phyloP scores from a whole-genome alignment of 1,139 yeast genomes.

The Blastobotrys ciferrii region DNA sequence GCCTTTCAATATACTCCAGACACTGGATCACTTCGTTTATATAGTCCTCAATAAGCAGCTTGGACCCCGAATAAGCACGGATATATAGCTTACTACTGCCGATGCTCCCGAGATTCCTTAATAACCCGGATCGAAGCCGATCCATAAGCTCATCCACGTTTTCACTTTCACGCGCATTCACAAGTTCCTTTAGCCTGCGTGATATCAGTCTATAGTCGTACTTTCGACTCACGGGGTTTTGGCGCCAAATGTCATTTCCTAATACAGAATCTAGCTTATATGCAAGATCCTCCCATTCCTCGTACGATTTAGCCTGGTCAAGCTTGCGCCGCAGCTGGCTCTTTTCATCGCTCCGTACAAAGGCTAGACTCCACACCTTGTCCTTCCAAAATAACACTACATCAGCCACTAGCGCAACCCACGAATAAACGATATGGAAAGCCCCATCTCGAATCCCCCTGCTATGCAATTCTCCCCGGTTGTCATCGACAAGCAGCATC shows the following conservation, averaged over 20 bases:
- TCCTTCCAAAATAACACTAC: slow-evolving; percentile 31
- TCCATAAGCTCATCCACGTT: slow-evolving; percentile 63
- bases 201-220: slow-evolving; percentile 83
- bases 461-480: not conserved
- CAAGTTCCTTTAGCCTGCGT: slow-evolving; percentile 63
- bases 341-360: slow-evolving; percentile 21
- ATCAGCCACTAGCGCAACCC: slow-evolving; percentile 28
- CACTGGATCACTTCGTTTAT: slow-evolving; percentile 72
- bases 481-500: not conserved
- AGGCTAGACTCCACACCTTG: slow-evolving; percentile 16
- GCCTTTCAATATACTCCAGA: slow-evolving; percentile 49
- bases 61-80: slow-evolving; percentile 84
- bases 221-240: slow-evolving; percentile 75
- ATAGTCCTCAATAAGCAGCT: slow-evolving; percentile 82
- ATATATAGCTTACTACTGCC: slow-evolving; percentile 76
- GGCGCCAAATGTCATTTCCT: slow-evolving; percentile 55
- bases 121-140: slow-evolving; percentile 73
- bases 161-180: slow-evolving; percentile 59
- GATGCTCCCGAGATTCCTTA: slow-evolving; percentile 90
- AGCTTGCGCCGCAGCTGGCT: slow-evolving; percentile 24
- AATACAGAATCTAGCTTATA: slow-evolving; percentile 34
- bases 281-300: slow-evolving; percentile 38
- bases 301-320: slow-evolving; percentile 28
- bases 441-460: not conserved
- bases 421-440: slow-evolving; percentile 26